Evolutionary conservation across 768 basidiomycete genomes (phyloP), one percentile per base, ranked within the genome.

Genomic region (Boletus pseudo-olivaceus): DNA sequence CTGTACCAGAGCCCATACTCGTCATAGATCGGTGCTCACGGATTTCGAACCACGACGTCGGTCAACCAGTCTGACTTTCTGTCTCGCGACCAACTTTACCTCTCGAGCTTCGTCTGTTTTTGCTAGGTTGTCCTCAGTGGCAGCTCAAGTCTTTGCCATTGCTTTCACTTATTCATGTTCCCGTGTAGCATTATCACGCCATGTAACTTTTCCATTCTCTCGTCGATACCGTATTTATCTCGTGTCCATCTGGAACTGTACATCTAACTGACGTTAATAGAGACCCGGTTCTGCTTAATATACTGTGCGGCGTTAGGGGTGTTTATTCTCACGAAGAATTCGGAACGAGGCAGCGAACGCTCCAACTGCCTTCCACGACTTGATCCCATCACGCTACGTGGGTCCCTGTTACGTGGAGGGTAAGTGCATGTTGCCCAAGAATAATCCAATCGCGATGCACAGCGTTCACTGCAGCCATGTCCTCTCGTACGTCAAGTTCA

Each of bases 241-340:
- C 23, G 1, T 15, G 7, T 35, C 17, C 11, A 19, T 37, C 20
- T 9, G n/a, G 19, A 7, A n/a, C 12, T 53, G 19, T 39, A 32
- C 29, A 33, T 12, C 2, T 23, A 33, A 11, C 33, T 34, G 15
- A 11, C 4, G 19, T 41, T 32, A 11, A 41, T 29, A 29, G 4
- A 42, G 15, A 11, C 35, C 27, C 26, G 1, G 19, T 32, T 15
- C 7, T 23, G 20, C 37, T 7, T 7, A 12, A n/a, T 27, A 2
- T n/a, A 11, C 17, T 20, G 2, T 35, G 48, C 46, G 54, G 54
- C 40, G 30, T 49, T 58, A 57, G 44, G 20, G 43, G 23, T 15
- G n/a, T 15, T 37, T 41, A 46, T 64, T 64, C 63, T 63, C 63
- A 66, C 64, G 64, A 51, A 53, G 41, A 44, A 43, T n/a, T n/a